Base-by-base conservation (phyloP, 805 yeast genomes). In the Myxozyma sirexii region DNA sequence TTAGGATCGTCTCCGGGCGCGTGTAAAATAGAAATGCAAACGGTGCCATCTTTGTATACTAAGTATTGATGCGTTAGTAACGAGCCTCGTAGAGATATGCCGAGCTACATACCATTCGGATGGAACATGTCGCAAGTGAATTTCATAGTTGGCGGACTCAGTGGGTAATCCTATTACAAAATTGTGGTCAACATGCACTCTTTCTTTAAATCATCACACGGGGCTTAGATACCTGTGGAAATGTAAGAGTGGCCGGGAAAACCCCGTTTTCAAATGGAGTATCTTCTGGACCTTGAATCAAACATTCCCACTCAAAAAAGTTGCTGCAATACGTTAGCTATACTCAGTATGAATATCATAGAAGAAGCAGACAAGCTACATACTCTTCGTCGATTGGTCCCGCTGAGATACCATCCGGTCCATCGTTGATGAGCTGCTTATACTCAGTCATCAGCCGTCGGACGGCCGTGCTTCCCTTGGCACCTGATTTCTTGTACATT, bases 1-100 rank as follows among this genome's bases (percentile, higher is more conserved):
- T 91, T 84, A 21, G 99, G 98, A 74, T 94, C 99, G 68, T 92
- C 96, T 10, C 99, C 99, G 0, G 98, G 97, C 1, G 97, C 85
- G 72, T 94, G 99, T 65, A 94, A 78, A 51, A 94, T 94, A 15
- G 97, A 90, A 52, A 94, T 94, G 74, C 99, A 94, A 2, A 94
- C 99, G 24, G 90, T 90, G 2, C 99, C 99, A 70, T 92, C 96
- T 52, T 88, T 84, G 72, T 93, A 94, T 56, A 94, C 79, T 70
- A 27, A 13, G 4, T 15, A 23, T 4, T 8, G 42, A 39, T 42
- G 38, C 24, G 41, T 31, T 21, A 33, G 41, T 19, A 12, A 23
- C 26, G 17, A 23, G 15, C 7, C 23, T 15, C 24, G 15, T 23
- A 12, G 3, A 15, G 33, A 21, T n/a, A 23, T 13, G 10, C 15